Evolutionary conservation across 2,329 filamentous ascomycete genomes (phyloP).

Genomic region (Pseudocercospora crystallina): DNA sequence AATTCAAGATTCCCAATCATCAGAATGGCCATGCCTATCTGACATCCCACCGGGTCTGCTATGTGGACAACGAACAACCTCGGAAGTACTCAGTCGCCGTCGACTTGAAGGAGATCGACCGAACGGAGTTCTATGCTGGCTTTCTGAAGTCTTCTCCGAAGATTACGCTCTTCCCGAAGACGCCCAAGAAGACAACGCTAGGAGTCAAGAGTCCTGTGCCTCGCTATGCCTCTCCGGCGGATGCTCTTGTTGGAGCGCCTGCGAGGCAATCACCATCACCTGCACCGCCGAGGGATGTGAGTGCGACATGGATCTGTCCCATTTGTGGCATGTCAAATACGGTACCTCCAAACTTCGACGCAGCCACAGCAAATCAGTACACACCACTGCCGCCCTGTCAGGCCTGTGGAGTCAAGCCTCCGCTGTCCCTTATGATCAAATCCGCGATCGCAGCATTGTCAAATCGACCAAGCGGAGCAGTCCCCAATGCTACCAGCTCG

Average conservation of each 20-base stretch:
- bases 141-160: constrained; percentile 96
- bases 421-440: constrained; percentile 78
- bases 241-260: constrained; percentile 48
- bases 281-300: constrained; percentile 49
- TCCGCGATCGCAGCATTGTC: constrained; percentile 76
- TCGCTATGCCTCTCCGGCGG: constrained; percentile 45
- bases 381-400: constrained; percentile 84
- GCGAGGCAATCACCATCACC: constrained; percentile 47
- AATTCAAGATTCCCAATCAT: constrained; percentile 90
- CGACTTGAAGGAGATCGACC: constrained; percentile 86
- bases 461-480: constrained; percentile 45
- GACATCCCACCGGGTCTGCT: constrained; percentile 93
- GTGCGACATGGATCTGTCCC: constrained; percentile 89
- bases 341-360: constrained; percentile 90
- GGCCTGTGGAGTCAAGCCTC: constrained; percentile 90
- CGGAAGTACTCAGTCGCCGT: constrained; percentile 80
- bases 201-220: constrained; percentile 54
- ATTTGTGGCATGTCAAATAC: constrained; percentile 96
- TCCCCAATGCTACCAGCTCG: background rate
- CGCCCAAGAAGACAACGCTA: constrained; percentile 62
- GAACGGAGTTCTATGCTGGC: constrained; percentile 85
- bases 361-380: constrained; percentile 72
- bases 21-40: constrained; percentile 96
- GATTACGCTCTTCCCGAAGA: constrained; percentile 83
- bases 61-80: constrained; percentile 85